Evolutionary conservation across 1,284 basidiomycete species (phyloP).

Genomic region (Volvariella volvacea): DNA sequence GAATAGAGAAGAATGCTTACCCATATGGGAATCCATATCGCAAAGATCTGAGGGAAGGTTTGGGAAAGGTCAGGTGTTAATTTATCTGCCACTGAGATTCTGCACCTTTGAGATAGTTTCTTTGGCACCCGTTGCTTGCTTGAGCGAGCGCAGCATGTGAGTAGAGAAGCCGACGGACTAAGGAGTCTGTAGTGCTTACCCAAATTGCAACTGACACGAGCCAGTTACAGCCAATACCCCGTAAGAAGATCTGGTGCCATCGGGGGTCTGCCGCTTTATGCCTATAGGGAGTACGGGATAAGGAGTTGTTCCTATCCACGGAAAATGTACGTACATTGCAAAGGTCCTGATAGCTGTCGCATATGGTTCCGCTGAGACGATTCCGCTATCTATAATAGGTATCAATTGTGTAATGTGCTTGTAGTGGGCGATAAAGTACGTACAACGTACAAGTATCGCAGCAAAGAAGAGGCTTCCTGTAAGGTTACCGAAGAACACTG

Average conservation of each 20-base stretch:
- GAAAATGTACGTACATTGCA: constrained; percentile 38
- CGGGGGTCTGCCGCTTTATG: constrained; percentile 56
- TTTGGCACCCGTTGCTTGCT: constrained; percentile 70
- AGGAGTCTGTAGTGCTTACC: constrained; percentile 32
- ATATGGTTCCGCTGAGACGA: constrained; percentile 55
- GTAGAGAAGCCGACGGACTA: not conserved
- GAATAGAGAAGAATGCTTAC: constrained; percentile 24
- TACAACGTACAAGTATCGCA: constrained; percentile 60
- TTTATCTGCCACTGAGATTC: not conserved
- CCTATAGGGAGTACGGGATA: constrained; percentile 30
- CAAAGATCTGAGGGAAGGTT: constrained; percentile 39
- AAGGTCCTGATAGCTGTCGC: constrained; percentile 42
- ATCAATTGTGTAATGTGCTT: no score
- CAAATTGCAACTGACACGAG: constrained; percentile 75
- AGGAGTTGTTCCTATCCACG: not conserved
- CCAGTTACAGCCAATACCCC: constrained; percentile 78
- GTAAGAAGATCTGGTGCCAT: constrained; percentile 71
- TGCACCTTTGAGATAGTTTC: constrained; percentile 67
- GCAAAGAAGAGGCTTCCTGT: constrained; percentile 67
- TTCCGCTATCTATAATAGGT: constrained; percentile 41
- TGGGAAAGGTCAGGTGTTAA: not conserved
- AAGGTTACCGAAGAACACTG: constrained; percentile 69
- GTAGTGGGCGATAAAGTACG: no score
- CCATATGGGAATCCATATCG: constrained; percentile 75
- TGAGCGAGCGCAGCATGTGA: constrained; percentile 4